These are phyloP conservation scores for Rosa hybrid DNA, from an alignment of 331 rosid genomes.

Conservation along the genomic window DNA sequence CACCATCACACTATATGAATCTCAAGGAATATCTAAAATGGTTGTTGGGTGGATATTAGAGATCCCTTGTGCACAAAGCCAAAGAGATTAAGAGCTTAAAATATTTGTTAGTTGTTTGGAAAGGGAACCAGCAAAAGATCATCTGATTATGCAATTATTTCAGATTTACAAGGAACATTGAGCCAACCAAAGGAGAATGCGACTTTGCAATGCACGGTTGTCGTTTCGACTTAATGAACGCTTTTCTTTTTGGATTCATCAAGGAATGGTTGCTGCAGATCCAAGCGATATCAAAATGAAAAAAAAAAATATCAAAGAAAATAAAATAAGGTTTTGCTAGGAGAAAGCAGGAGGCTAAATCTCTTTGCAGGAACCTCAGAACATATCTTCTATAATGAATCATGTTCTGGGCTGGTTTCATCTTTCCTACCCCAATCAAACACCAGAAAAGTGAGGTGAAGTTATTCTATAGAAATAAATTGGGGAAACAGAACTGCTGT, in stretches of 20 bases:
- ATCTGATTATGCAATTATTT: not conserved
- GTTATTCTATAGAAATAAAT: not conserved
- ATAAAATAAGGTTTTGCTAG: not conserved
- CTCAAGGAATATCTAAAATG: not conserved
- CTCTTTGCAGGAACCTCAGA: not conserved
- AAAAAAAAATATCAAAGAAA: not conserved
- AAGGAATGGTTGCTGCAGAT: not conserved
- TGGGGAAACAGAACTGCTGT: not conserved
- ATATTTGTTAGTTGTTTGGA: not conserved
- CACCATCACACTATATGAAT: constrained; percentile 6
- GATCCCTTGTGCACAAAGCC: constrained; percentile 3
- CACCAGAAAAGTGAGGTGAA: not conserved
- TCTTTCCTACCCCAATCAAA: not conserved
- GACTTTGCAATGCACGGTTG: not conserved
- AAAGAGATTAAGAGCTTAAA: constrained; percentile 7
- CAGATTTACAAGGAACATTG: not conserved
- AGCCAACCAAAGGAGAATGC: not conserved
- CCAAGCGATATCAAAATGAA: not conserved
- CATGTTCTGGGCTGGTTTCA: not conserved
- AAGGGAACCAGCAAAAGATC: constrained; percentile 8
- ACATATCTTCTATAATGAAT: not conserved
- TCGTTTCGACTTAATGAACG: not conserved
- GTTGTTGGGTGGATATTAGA: not conserved
- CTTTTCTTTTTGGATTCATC: not conserved
- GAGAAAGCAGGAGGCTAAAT: not conserved